phyloP scores from a whole-genome alignment of 148 eudicot genomes.

The Fallopia convolvulus region DNA sequence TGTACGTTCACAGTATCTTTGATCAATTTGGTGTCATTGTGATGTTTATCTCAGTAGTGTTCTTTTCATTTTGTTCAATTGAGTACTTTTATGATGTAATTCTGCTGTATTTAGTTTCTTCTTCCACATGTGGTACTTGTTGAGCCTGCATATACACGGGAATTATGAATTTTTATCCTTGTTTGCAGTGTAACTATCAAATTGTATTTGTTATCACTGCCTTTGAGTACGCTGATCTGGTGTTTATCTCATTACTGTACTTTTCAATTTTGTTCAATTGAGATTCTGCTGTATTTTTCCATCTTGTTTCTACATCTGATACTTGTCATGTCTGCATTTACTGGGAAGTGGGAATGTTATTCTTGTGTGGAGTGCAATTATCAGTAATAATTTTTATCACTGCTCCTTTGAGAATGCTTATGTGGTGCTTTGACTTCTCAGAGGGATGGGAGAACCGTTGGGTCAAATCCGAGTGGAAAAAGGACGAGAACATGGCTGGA shows the following conservation, averaged over 20 bases:
- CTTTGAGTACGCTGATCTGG: too few relatives aligned
- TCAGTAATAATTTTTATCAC: not conserved
- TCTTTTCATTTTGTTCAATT: not conserved
- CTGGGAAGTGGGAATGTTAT: not conserved
- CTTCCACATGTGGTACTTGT: not conserved
- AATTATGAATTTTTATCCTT: too few relatives aligned
- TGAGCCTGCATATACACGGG: not conserved
- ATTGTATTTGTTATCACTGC: too few relatives aligned
- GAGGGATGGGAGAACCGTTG: constrained; percentile 92
- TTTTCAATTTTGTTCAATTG: not conserved
- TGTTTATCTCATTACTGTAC: not conserved
- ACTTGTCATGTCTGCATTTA: not conserved
- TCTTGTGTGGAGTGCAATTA: not conserved
- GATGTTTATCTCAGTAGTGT: not conserved
- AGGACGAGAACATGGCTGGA: constrained; percentile 85
- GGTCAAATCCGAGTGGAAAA: constrained; percentile 97
- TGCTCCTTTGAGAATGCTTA: not conserved
- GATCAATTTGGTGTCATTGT: not conserved
- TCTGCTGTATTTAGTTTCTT: not conserved
- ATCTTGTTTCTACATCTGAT: not conserved
- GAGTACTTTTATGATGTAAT: not conserved
- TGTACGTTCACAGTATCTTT: too few relatives aligned
- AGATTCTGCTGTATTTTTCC: not conserved
- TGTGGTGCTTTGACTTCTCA: constrained; percentile 16
- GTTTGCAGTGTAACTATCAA: too few relatives aligned